Conservation (phyloP, 148 eudicot species). For the Hydrangea macrophylla region DNA sequence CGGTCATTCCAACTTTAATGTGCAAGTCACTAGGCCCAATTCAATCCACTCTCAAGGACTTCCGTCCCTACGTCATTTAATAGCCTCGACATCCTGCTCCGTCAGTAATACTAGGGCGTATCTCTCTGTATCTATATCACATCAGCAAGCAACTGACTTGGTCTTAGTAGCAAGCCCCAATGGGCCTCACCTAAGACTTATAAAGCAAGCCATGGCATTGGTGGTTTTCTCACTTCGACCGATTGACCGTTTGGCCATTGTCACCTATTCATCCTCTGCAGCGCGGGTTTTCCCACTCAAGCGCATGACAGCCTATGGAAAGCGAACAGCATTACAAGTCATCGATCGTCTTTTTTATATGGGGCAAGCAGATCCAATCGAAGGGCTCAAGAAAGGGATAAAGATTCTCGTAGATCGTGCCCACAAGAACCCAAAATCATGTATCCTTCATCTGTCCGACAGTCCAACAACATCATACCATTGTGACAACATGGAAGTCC, state of each 20-base stretch:
- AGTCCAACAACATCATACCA: conserved; percentile 54
- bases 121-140: conserved; percentile 53
- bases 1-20: conserved; percentile 27
- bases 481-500: conserved; percentile 32
- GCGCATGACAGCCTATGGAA: conserved; percentile 78
- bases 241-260: conserved; percentile 75
- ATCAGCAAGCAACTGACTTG: conserved; percentile 68
- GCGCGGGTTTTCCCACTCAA: conserved; percentile 74
- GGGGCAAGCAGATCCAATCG: conserved; percentile 67
- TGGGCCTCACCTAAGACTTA: conserved; percentile 84
- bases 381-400: conserved; percentile 76
- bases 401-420: conserved; percentile 72
- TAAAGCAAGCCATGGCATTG: conserved; percentile 75
- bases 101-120: conserved; percentile 26
- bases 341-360: conserved; percentile 73
- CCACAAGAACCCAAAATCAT: conserved; percentile 61
- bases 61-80: conserved; percentile 22
- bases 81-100: conserved; percentile 22
- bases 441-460: conserved; percentile 69
- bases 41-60: conserved; percentile 25
- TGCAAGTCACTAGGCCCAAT: conserved; percentile 13
- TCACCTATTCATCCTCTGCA: conserved; percentile 77
- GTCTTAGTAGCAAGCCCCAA: conserved; percentile 81
- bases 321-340: conserved; percentile 79
- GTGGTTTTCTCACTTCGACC: conserved; percentile 72